Percentiles rank a stretch among this genome's conserved stretches.
Conservation (phyloP, 2,329 filamentous ascomycete species). For the Cryphonectria radicalis region DNA sequence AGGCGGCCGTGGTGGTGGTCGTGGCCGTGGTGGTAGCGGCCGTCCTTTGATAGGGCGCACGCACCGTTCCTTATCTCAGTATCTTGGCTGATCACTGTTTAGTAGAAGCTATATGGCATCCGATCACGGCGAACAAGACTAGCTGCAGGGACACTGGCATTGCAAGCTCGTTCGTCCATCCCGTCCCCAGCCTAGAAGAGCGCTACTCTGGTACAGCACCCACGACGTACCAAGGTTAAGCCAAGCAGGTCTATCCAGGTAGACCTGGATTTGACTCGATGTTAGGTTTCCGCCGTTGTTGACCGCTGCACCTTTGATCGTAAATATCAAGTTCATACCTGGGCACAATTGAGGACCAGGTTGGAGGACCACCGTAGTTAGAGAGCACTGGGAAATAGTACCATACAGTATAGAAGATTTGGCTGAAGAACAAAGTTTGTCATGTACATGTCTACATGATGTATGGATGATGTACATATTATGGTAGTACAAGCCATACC, state of each 20-base stretch:
- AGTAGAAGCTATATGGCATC: neutral
- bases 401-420: too few species aligned
- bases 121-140: neutral
- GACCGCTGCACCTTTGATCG: neutral
- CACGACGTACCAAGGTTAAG: neutral
- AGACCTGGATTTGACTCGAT: neutral
- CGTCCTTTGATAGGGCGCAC: neutral
- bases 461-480: too few species aligned
- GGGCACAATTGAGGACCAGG: neutral
- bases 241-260: neutral
- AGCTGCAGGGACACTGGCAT: neutral
- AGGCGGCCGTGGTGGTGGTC: neutral
- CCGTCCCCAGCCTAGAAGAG: neutral
- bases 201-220: neutral
- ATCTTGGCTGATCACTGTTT: slow-evolving; percentile 12
- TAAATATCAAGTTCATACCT: neutral
- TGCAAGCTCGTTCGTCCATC: neutral
- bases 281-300: neutral
- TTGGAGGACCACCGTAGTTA: neutral
- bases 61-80: slow-evolving; percentile 22
- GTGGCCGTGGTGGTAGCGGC: neutral
- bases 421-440: too few species aligned
- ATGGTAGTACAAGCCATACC: neutral
- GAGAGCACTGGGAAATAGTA: neutral
- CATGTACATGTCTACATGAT: too few species aligned